A percentile compares a stretch with the other conserved stretches of the same genome.
Conservation (phyloP, 805 yeast genomes). For the Candida taoyuanica region DNA sequence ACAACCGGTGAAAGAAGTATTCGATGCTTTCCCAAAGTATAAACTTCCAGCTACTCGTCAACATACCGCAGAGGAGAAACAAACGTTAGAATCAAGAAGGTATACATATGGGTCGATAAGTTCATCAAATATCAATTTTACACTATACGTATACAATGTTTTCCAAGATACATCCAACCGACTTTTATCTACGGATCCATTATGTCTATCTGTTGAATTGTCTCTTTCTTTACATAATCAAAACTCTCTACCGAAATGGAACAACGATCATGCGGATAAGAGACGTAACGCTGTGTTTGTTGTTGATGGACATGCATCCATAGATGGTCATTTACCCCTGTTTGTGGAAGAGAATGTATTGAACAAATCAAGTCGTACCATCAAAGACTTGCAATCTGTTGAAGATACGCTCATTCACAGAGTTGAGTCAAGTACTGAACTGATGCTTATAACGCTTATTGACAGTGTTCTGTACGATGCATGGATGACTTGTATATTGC, state of each 20-base stretch:
- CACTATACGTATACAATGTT: conserved; percentile 51
- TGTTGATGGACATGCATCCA: conserved; percentile 46
- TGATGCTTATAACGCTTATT: conserved; percentile 35
- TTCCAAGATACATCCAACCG: conserved; percentile 27
- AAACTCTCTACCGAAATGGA: conserved; percentile 36
- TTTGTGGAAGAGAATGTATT: conserved; percentile 43
- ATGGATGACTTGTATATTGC: conserved; percentile 37
- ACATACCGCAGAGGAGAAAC: conserved; percentile 26
- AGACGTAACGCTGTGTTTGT: conserved; percentile 35
- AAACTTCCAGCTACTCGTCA: conserved; percentile 36
- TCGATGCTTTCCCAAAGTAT: conserved; percentile 48
- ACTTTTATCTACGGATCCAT: conserved; percentile 53
- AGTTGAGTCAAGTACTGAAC: conserved; percentile 29
- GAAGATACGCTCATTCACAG: conserved; percentile 32
- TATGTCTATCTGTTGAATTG: conserved; percentile 44
- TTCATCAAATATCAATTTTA: conserved; percentile 32
- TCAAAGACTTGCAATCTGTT: conserved; percentile 33
- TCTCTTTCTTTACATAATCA: conserved; percentile 41
- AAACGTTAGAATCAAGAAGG: conserved; percentile 23
- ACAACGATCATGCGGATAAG: conserved; percentile 13
- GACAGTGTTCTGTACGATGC: conserved; percentile 48
- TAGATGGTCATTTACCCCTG: conserved; percentile 48
- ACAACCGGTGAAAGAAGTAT: conserved; percentile 37
- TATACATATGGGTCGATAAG: conserved; percentile 20
- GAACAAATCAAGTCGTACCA: conserved; percentile 26